Conservation (phyloP, 2,329 filamentous ascomycete genomes). For the Botrytis deweyae region DNA sequence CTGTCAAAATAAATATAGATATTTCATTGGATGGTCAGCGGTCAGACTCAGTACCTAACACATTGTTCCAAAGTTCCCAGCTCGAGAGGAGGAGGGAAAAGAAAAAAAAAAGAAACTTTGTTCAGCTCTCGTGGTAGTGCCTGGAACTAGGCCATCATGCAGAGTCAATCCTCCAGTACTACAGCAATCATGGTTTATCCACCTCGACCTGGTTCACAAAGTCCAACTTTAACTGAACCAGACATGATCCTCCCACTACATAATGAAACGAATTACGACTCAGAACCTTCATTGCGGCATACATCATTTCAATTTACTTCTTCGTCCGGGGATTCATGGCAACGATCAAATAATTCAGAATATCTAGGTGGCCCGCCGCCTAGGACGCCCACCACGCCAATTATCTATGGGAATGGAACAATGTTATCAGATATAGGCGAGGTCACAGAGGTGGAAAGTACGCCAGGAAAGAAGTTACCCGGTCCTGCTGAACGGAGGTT, state of each 20-base stretch:
- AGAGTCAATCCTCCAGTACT: conserved; percentile 32
- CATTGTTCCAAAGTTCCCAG: not conserved
- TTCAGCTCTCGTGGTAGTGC: not conserved
- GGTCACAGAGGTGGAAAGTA: conserved; percentile 54
- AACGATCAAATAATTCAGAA: conserved; percentile 31
- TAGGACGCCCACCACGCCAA: conserved; percentile 58
- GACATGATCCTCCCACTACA: conserved; percentile 88
- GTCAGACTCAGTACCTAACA: not conserved
- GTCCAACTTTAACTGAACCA: conserved; percentile 86
- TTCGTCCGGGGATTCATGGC: conserved; percentile 39
- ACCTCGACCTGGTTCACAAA: conserved; percentile 69
- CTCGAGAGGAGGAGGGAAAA: not conserved
- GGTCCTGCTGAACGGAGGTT: conserved; percentile 37
- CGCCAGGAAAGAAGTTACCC: conserved; percentile 42
- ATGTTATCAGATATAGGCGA: conserved; percentile 66
- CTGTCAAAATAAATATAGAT: not conserved
- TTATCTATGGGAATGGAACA: conserved; percentile 68
- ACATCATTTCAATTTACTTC: conserved; percentile 43
- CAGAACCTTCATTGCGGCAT: conserved; percentile 48
- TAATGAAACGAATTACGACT: conserved; percentile 53
- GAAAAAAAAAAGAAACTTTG: not conserved
- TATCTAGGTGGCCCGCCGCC: conserved; percentile 41
- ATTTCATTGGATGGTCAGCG: not conserved
- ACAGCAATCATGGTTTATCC: conserved; percentile 43
- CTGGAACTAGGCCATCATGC: conserved; percentile 32